Percentiles rank a stretch among this genome's conserved stretches.
These are phyloP conservation scores for Bombardia bombarda DNA, from an alignment of 495 filamentous ascomycete species.

Conservation along the genomic window DNA sequence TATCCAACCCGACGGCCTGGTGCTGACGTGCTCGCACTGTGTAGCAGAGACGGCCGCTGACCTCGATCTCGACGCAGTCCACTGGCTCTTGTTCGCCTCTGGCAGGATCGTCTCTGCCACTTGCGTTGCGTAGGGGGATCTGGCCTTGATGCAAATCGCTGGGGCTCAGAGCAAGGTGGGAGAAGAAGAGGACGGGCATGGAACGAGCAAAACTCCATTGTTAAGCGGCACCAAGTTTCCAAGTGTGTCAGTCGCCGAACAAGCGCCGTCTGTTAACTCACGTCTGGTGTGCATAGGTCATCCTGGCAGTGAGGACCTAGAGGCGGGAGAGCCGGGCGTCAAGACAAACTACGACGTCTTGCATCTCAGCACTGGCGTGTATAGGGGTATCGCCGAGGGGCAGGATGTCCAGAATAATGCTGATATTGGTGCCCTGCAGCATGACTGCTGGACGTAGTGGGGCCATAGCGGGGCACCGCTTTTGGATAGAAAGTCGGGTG, in stretches of 20 bases:
- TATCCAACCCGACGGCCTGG: slow-evolving; percentile 29
- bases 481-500: slow-evolving; percentile 19
- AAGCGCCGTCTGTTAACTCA: slow-evolving; percentile 1
- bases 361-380: slow-evolving; percentile 29
- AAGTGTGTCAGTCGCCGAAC: slow-evolving; percentile 2
- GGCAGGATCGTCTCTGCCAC: slow-evolving; percentile 27
- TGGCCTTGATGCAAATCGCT: slow-evolving; percentile 32
- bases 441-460: slow-evolving; percentile 50
- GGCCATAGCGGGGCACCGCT: slow-evolving; percentile 42
- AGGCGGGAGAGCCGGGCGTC: slow-evolving; percentile 17
- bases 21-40: slow-evolving; percentile 42
- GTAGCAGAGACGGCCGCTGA: slow-evolving; percentile 26
- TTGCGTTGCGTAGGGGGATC: slow-evolving; percentile 34
- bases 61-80: slow-evolving; percentile 10
- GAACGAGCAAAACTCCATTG: background rate
- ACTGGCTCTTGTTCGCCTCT: slow-evolving; percentile 34
- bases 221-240: too few relatives aligned
- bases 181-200: too few relatives aligned
- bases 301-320: slow-evolving; percentile 39
- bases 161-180: too few relatives aligned
- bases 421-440: slow-evolving; percentile 41
- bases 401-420: slow-evolving; percentile 37
- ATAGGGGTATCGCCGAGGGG: slow-evolving; percentile 26
- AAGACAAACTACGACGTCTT: slow-evolving; percentile 37
- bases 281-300: slow-evolving; percentile 31